phyloP scores from a whole-genome alignment of 2,329 filamentous ascomycete species.

The Colletotrichum theobromicola region DNA sequence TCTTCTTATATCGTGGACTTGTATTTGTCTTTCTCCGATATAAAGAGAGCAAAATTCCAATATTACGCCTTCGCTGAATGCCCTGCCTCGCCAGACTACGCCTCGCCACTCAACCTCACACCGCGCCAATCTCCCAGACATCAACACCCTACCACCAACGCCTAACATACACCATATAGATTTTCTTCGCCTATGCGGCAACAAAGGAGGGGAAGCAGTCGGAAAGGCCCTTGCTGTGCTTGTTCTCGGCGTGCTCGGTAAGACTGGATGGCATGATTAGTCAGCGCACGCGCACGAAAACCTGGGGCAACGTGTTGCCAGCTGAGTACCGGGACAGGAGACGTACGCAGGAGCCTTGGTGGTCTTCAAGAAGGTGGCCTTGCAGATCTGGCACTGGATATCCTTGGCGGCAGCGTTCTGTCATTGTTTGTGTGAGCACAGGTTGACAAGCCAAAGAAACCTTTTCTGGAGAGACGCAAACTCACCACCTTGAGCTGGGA shows the following conservation, averaged over 20 bases:
- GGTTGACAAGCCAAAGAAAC: not conserved
- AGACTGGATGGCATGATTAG: slow-evolving; percentile 48
- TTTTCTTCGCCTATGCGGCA: slow-evolving; percentile 11
- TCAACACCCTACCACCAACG: not conserved
- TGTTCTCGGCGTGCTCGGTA: slow-evolving; percentile 74
- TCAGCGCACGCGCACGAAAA: slow-evolving; percentile 1
- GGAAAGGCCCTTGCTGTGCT: slow-evolving; percentile 74
- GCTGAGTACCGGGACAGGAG: not conserved
- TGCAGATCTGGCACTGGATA: slow-evolving; percentile 80
- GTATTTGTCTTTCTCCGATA: slow-evolving; percentile 6
- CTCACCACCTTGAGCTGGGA: slow-evolving; percentile 73
- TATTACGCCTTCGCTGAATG: slow-evolving; percentile 21
- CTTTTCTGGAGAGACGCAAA: slow-evolving; percentile 22
- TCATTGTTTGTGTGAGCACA: slow-evolving; percentile 20
- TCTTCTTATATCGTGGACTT: not conserved
- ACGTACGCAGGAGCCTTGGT: slow-evolving; percentile 73
- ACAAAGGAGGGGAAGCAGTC: slow-evolving; percentile 72
- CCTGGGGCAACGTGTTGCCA: not conserved
- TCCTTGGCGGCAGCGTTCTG: slow-evolving; percentile 77
- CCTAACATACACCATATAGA: not conserved
- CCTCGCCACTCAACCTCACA: not conserved
- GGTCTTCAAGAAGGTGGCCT: slow-evolving; percentile 79
- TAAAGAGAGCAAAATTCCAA: slow-evolving; percentile 17
- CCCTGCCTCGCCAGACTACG: not conserved
- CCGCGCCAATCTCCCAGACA: not conserved